Conservation (phyloP, 768 basidiomycete species). For the Fibroporia radiculosa region DNA sequence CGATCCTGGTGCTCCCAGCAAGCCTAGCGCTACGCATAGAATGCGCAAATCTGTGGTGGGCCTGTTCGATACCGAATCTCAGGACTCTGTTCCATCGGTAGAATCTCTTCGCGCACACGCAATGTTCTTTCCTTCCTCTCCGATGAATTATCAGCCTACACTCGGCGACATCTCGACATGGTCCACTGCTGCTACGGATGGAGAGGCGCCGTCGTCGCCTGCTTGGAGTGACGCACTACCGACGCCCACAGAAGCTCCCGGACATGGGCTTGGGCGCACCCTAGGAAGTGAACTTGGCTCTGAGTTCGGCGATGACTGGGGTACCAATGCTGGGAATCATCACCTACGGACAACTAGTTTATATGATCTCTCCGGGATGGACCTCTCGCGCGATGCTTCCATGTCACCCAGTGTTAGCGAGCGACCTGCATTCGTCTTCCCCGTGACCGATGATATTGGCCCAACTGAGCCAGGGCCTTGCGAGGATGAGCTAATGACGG, state of each 20-base stretch:
- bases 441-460: slow-evolving; percentile 1
- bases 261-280: slow-evolving; percentile 23
- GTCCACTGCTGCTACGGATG: slow-evolving; percentile 19
- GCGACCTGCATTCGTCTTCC: slow-evolving; percentile 3
- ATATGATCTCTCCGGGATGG: slow-evolving; percentile 32
- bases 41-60: slow-evolving; percentile 52
- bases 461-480: background rate
- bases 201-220: slow-evolving; percentile 9
- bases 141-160: background rate
- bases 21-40: slow-evolving; percentile 16
- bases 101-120: background rate
- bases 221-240: slow-evolving; percentile 7
- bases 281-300: slow-evolving; percentile 54
- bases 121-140: slow-evolving; percentile 9
- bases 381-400: slow-evolving; percentile 12
- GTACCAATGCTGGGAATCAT: slow-evolving; percentile 27
- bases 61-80: slow-evolving; percentile 37
- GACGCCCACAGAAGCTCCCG: slow-evolving; percentile 11
- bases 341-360: slow-evolving; percentile 51
- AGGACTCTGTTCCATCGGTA: too few relatives aligned
- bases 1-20: slow-evolving; percentile 2
- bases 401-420: slow-evolving; percentile 4
- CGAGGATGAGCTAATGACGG: slow-evolving; percentile 2
- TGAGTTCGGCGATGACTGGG: slow-evolving; percentile 42
- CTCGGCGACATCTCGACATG: slow-evolving; percentile 13